Evolutionary conservation across 164 flowering plant genomes (phyloP), one percentile per base, ranked within the genome.

Genomic region (Stephania yunnanensis): DNA sequence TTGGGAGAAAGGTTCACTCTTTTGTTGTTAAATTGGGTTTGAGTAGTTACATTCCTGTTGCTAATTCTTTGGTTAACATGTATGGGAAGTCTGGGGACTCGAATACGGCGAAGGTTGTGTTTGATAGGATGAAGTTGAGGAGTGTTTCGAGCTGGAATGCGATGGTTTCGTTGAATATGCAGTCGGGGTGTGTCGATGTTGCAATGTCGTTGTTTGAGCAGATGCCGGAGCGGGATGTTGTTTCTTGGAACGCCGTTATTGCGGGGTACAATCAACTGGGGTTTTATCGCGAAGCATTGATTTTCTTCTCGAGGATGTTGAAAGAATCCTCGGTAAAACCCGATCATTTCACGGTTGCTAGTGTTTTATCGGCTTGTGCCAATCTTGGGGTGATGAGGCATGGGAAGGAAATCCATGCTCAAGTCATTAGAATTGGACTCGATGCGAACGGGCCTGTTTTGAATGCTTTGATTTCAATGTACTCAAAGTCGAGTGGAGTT

Each of bases 31-130:
- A 93, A 75, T 79, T 86, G 19, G 97, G 94, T 42, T 74, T 89
- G 29, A 71, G 85, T 80, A 73, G 90, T 7, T 82, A 75, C 74
- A 68, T 86, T 71, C 78, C 89, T 1, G 94, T 95, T 0, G 89
- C 92, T 0, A 94, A 92, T 83, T 94, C 97, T 0, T 73, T 94
- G 50, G 82, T 95, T 0, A 92, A 95, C 75, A 93, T 93, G 97
- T 95, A 95, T 84, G 87, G 86, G 4, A 93, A 95, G 74, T 76
- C 86, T 6, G 97, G 95, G 29, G 92, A 90, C 77, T 73, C 72
- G 3, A 42, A 69, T 13, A 85, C 80, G 8, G 91, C 95, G 2
- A 81, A 83, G 72, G 74, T 73, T 69, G 90, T 93, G 46, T 90
- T 90, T 77, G 87, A 84, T 67, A 75, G 89, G 79, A 93, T 95